These are phyloP conservation scores for Aschersonia sp. DNA, from an alignment of 2,329 filamentous ascomycete species.

Conservation along the genomic window DNA sequence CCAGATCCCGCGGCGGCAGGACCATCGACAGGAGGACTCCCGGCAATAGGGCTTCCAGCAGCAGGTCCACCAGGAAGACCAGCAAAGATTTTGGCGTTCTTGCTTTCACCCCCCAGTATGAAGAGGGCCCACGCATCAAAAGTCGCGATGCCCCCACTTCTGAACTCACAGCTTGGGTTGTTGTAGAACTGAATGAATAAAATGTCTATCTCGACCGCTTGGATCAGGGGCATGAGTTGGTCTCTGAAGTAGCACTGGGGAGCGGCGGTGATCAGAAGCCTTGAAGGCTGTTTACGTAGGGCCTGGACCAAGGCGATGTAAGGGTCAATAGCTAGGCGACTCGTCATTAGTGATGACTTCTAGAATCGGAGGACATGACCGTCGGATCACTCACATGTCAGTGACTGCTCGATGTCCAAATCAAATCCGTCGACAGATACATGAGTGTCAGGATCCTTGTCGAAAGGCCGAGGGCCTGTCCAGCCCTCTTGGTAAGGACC, in stretches of 20 bases:
- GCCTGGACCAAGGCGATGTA: slow-evolving; percentile 23
- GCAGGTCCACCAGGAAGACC: slow-evolving; percentile 20
- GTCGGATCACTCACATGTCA: slow-evolving; percentile 12
- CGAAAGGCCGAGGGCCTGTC: slow-evolving; percentile 24
- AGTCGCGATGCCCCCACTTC: slow-evolving; percentile 21
- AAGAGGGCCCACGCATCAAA: slow-evolving; percentile 26
- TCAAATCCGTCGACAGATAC: slow-evolving; percentile 25
- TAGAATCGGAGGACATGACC: neutral
- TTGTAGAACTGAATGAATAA: slow-evolving; percentile 36
- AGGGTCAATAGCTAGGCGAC: slow-evolving; percentile 16
- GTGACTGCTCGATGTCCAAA: slow-evolving; percentile 22
- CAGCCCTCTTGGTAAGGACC: slow-evolving; percentile 19
- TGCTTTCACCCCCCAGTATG: slow-evolving; percentile 19
- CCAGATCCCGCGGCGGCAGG: slow-evolving; percentile 12
- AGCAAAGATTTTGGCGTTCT: slow-evolving; percentile 28
- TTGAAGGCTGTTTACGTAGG: slow-evolving; percentile 16
- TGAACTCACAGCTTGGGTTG: slow-evolving; percentile 23
- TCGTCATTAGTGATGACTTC: neutral
- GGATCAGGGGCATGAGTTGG: slow-evolving; percentile 22
- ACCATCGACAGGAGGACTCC: neutral
- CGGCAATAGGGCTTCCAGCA: slow-evolving; percentile 2
- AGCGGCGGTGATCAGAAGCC: slow-evolving; percentile 25
- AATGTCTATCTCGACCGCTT: slow-evolving; percentile 24
- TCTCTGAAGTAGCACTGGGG: slow-evolving; percentile 26
- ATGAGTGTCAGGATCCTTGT: slow-evolving; percentile 10